A percentile compares a stretch with the other conserved stretches of the same genome.
Evolutionary conservation across 331 rosid species (phyloP).

Genomic region (Rhamnella rubrinervis): DNA sequence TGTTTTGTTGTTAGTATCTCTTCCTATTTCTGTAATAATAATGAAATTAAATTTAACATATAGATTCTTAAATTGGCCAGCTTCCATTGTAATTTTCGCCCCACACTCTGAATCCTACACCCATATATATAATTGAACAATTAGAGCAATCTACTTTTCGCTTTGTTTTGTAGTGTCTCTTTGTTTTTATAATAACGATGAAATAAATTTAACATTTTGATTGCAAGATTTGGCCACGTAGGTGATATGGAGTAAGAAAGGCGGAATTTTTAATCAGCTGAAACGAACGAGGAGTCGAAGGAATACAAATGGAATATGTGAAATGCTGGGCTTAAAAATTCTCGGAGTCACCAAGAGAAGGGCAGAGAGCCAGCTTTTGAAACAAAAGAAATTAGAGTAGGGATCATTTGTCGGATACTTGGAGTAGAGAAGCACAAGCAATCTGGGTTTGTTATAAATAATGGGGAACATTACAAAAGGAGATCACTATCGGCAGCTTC

Average conservation of each 20-base stretch:
- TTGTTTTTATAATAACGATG: too few relatives aligned
- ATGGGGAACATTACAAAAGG: slow-evolving; percentile 6
- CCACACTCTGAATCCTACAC: too few relatives aligned
- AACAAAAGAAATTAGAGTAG: not conserved
- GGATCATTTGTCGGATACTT: slow-evolving; percentile 24
- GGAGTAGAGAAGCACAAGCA: slow-evolving; percentile 9
- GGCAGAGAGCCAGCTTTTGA: not conserved
- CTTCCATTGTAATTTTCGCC: too few relatives aligned
- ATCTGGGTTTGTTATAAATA: slow-evolving; percentile 9
- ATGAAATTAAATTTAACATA: too few relatives aligned
- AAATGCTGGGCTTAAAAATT: not conserved
- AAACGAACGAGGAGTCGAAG: not conserved
- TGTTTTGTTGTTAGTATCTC: too few relatives aligned
- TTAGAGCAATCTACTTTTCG: too few relatives aligned
- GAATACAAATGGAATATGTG: slow-evolving; percentile 35
- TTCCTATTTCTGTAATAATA: too few relatives aligned
- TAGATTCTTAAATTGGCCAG: too few relatives aligned
- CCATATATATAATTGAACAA: too few relatives aligned
- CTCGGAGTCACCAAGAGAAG: slow-evolving; percentile 30
- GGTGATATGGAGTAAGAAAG: slow-evolving; percentile 4
- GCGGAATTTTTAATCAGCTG: slow-evolving; percentile 17
- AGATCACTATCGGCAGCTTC: slow-evolving; percentile 15
- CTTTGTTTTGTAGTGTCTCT: too few relatives aligned
- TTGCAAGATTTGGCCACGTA: not conserved
- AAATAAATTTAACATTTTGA: not conserved